phyloP scores from a whole-genome alignment of 139 green algal species.

The Tetradesmus obliquus region DNA sequence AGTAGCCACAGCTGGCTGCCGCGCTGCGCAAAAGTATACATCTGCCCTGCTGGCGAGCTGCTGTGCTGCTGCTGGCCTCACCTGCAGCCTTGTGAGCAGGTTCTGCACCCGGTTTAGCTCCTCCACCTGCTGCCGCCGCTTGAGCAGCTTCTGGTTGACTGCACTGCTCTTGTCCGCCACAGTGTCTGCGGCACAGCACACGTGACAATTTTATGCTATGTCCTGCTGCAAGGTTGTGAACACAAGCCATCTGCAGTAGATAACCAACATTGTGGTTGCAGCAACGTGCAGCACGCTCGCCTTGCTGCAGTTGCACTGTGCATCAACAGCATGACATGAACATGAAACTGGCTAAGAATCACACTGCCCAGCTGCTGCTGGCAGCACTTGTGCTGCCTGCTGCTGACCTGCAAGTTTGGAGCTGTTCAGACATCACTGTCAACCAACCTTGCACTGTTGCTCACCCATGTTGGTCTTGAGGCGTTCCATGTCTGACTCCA shows the following conservation, averaged over 20 bases:
- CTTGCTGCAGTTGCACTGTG: neutral
- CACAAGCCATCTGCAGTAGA: neutral
- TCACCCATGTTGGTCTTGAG: conserved; percentile 71
- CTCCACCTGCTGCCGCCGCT: conserved; percentile 84
- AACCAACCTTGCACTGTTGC: neutral
- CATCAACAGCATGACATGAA: neutral
- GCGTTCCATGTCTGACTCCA: conserved; percentile 80
- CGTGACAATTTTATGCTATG: neutral
- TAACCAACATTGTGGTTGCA: neutral
- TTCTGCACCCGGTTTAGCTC: conserved; percentile 84
- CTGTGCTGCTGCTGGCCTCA: conserved; percentile 14
- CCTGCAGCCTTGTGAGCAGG: conserved; percentile 90
- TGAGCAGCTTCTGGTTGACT: conserved; percentile 87
- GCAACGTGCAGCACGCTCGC: neutral
- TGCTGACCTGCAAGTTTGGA: neutral
- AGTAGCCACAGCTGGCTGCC: neutral
- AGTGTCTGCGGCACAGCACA: conserved; percentile 59
- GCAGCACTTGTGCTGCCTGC: neutral
- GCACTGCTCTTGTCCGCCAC: conserved; percentile 74
- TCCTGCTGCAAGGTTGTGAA: neutral
- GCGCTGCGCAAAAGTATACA: neutral
- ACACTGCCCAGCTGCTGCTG: neutral
- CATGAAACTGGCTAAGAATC: neutral
- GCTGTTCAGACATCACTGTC: neutral
- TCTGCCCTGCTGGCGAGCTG: neutral